A percentile compares a stretch with the other conserved stretches of the same genome.
Conservation (phyloP, 1,284 basidiomycete species). For the Jaminaea rosea region DNA sequence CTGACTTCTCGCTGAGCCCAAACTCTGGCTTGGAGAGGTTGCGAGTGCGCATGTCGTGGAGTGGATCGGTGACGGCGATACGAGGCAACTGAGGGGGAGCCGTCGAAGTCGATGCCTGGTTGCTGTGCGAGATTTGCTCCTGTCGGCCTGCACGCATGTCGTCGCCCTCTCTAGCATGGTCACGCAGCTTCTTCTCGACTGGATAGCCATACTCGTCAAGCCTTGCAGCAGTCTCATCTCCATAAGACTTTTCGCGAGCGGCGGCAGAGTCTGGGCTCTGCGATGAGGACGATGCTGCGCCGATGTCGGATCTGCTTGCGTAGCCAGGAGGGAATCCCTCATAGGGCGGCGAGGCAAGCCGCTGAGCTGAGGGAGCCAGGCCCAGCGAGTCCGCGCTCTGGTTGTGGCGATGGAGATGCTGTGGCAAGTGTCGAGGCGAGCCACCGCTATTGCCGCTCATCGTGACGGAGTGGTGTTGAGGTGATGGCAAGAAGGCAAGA, state of each 20-base stretch:
- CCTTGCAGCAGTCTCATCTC: not conserved
- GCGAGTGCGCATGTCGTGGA: constrained; percentile 30
- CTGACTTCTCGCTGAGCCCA: constrained; percentile 29
- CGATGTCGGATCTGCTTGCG: not conserved
- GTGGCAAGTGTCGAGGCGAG: too few species aligned
- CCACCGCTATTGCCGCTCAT: too few species aligned
- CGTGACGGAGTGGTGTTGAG: too few species aligned
- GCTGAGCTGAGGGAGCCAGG: too few species aligned
- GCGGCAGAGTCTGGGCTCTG: not conserved
- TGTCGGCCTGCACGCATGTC: not conserved
- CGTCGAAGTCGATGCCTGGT: constrained; percentile 5
- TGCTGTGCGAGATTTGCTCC: not conserved
- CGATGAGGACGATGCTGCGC: not conserved
- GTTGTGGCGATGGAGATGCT: too few species aligned
- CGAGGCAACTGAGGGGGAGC: constrained; percentile 16
- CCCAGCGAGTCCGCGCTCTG: too few species aligned
- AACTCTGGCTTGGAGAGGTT: constrained; percentile 21
- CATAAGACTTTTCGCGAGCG: not conserved
- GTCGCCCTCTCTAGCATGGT: too few species aligned
- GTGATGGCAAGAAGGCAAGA: too few species aligned
- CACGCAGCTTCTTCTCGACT: not conserved
- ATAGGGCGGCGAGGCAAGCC: not conserved
- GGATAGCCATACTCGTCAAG: not conserved
- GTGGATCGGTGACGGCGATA: constrained; percentile 33
- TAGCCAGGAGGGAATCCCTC: not conserved